phyloP scores from a whole-genome alignment of 2,329 filamentous ascomycete genomes.

The Colletotrichum phormii region DNA sequence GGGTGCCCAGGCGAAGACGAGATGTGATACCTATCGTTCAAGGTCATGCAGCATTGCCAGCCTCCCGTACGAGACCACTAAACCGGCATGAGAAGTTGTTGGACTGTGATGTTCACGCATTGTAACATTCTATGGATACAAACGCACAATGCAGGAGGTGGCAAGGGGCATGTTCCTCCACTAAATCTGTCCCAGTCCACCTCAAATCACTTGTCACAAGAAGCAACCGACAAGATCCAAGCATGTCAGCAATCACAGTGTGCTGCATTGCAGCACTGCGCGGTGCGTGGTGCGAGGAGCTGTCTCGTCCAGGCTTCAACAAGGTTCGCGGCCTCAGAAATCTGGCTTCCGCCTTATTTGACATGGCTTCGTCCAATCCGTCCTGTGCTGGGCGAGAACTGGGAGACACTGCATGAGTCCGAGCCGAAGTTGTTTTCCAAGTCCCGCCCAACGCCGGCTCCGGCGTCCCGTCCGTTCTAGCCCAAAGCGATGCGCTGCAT shows the following conservation, averaged over 20 bases:
- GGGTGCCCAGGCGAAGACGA: not conserved
- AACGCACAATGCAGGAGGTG: slow-evolving; percentile 25
- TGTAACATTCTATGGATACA: not conserved
- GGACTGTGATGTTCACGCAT: not conserved
- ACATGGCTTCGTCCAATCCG: not conserved
- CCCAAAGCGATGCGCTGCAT: not conserved
- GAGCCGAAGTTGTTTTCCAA: not conserved
- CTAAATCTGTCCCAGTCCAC: not conserved
- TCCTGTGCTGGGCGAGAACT: not conserved
- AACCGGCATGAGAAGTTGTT: not conserved
- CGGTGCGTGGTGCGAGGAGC: not conserved
- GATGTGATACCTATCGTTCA: not conserved
- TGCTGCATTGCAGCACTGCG: slow-evolving; percentile 5
- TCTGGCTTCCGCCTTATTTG: slow-evolving; percentile 15
- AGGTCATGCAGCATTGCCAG: not conserved
- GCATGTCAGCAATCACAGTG: not conserved
- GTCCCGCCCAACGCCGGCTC: not conserved
- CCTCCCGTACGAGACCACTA: slow-evolving; percentile 8
- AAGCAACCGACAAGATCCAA: not conserved
- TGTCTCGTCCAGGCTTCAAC: not conserved
- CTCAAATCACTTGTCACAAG: not conserved
- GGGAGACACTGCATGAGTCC: not conserved
- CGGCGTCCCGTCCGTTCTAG: not conserved
- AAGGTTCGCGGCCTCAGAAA: slow-evolving; percentile 24
- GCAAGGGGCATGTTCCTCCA: not conserved